Base-by-base conservation (phyloP, 768 basidiomycete species). In the Tremella yokohamensis region DNA sequence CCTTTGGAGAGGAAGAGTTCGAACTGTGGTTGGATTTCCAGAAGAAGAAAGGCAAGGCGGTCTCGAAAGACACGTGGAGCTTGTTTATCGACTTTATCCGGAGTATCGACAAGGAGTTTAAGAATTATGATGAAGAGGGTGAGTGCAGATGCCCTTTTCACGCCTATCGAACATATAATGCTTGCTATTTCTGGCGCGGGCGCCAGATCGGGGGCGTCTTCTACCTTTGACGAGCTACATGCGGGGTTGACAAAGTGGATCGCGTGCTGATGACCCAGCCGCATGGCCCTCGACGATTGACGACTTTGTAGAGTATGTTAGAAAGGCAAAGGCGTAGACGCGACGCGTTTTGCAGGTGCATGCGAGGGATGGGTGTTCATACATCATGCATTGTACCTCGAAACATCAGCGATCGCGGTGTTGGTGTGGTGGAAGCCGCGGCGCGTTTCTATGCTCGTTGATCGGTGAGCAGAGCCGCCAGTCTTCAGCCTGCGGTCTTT, bases 251-350 rank as follows among this genome's bases (percentile, higher is more conserved):
- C 15, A 4, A 15, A 45, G 42, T 18, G n/a, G 15, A 6, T 4
- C 22, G 4, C 6, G 22, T 45, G 22, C 42, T 45, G 15, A 45
- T 15, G 25, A n/a, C 15, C 25, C 56, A 77, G 76, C 63, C 12
- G 68, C 75, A 16, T 78, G 76, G 76, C 76, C 76, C 15, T 76
- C 75, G 29, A 65, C 73, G 3, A 74, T 78, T 37, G 76, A 78
- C 58, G 76, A 76, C 42, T 78, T 75, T 54, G 69, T 72, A 11
- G 70, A 73, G 25, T 58, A 67, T 44, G 69, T 72, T 22, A 45
- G 42, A 45, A 45, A 45, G 42, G 29, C 29, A 34, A 34, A 34
- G 29, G 29, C 29, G 11, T 34, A 34, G 29, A 4, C 6, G 29
- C 6, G 6, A 34, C 4, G 11, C 29, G 11, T 6, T 34, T 34